A percentile compares a stretch with the other conserved stretches of the same genome.
These are phyloP conservation scores for Pittosporum tobira DNA, from an alignment of 129 eudicot species.

Conservation along the genomic window DNA sequence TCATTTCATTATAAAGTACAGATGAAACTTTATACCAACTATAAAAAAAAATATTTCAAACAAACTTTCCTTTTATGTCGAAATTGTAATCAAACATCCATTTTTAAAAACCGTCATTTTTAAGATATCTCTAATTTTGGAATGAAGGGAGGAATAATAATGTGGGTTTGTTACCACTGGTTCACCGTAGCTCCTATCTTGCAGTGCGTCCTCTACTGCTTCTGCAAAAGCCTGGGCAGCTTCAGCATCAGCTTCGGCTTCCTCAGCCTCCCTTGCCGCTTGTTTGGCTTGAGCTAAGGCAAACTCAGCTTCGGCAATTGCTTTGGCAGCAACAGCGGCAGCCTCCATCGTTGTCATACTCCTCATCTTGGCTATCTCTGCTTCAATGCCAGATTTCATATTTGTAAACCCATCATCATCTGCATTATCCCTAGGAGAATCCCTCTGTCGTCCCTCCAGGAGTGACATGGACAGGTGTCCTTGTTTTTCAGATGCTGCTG, in stretches of 20 bases:
- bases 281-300: conserved; percentile 91
- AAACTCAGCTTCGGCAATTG: conserved; percentile 88
- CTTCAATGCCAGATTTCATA: conserved; percentile 59
- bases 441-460: conserved; percentile 43
- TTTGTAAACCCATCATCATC: conserved; percentile 40
- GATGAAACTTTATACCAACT: too few relatives aligned
- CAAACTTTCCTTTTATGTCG: too few relatives aligned
- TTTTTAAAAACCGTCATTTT: too few relatives aligned
- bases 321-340: conserved; percentile 80
- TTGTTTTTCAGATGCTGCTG: conserved; percentile 43
- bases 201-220: conserved; percentile 68
- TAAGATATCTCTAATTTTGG: too few relatives aligned
- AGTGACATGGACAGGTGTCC: conserved; percentile 29
- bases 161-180: too few relatives aligned
- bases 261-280: conserved; percentile 82
- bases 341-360: conserved; percentile 89
- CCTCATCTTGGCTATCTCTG: conserved; percentile 75
- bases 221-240: conserved; percentile 83
- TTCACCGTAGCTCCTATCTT: conserved; percentile 57
- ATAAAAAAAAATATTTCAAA: too few relatives aligned
- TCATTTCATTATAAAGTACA: too few relatives aligned
- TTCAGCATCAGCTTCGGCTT: conserved; percentile 82
- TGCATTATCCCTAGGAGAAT: conserved; percentile 29
- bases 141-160: too few relatives aligned
- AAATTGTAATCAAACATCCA: too few relatives aligned